These are phyloP conservation scores for Fusarium citri DNA, from an alignment of 2,329 filamentous ascomycete species.

Conservation along the genomic window DNA sequence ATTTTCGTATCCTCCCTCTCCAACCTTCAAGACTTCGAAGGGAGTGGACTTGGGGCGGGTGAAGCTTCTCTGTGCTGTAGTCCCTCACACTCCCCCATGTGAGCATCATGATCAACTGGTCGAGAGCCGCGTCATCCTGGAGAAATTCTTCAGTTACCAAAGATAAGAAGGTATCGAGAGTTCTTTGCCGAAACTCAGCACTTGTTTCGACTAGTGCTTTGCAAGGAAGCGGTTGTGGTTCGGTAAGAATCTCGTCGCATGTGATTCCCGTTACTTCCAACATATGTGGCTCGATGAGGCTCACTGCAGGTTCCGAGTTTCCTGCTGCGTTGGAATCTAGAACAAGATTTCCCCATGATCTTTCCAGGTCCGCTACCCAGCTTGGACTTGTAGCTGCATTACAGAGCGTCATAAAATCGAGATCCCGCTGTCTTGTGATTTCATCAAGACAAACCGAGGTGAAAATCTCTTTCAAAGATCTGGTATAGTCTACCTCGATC, in stretches of 20 bases:
- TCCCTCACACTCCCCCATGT: neutral
- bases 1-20: neutral
- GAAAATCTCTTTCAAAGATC: neutral
- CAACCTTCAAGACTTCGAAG: neutral
- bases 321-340: neutral
- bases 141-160: neutral
- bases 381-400: neutral
- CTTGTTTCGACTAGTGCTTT: neutral
- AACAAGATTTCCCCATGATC: accelerated
- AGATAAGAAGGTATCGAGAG: neutral
- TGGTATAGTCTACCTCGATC: neutral
- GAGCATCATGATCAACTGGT: neutral
- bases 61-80: neutral
- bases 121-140: neutral
- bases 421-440: neutral
- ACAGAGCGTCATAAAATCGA: neutral
- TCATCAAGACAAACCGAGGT: neutral
- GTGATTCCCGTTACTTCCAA: neutral
- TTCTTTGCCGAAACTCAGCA: neutral
- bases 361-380: neutral
- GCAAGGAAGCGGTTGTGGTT: neutral
- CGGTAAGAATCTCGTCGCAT: neutral
- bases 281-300: neutral
- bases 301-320: neutral
- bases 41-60: accelerated